Conservation (phyloP, 441 rosid genomes). For the Metrosideros polymorpha region DNA sequence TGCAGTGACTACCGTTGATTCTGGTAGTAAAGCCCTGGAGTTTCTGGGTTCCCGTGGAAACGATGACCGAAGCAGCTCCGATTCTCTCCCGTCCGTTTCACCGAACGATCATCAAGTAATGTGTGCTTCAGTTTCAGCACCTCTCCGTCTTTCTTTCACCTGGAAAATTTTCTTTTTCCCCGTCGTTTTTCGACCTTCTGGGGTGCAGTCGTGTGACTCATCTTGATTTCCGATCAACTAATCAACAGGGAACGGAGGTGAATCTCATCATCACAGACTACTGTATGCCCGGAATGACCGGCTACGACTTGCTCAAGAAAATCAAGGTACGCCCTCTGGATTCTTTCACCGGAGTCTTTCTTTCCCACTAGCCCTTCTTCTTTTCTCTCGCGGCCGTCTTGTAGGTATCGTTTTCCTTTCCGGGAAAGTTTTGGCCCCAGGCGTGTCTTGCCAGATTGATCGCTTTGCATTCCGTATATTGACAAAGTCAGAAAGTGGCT, state of each 20-base stretch:
- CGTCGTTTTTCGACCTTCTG: not conserved
- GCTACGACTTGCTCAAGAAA: slow-evolving; percentile 67
- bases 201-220: not conserved
- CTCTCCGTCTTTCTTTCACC: not conserved
- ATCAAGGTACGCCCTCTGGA: slow-evolving; percentile 38
- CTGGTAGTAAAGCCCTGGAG: slow-evolving; percentile 55
- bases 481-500: not conserved
- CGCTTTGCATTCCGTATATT: not conserved
- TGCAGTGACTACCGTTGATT: slow-evolving; percentile 57
- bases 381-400: not conserved
- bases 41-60: slow-evolving; percentile 44
- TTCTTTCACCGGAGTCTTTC: not conserved
- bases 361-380: not conserved
- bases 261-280: slow-evolving; percentile 61
- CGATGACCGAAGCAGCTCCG: slow-evolving; percentile 12
- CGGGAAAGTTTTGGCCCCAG: not conserved
- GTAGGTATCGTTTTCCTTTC: slow-evolving; percentile 8
- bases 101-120: slow-evolving; percentile 36
- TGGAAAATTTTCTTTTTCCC: not conserved
- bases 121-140: not conserved
- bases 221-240: not conserved
- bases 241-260: slow-evolving; percentile 43
- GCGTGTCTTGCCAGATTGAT: not conserved
- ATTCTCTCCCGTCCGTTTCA: slow-evolving; percentile 13
- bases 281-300: slow-evolving; percentile 79